Percentiles rank a stretch among this genome's conserved stretches.
Evolutionary conservation across 2,329 filamentous ascomycete genomes (phyloP).

Genomic region (Colletotrichum theobromicola): DNA sequence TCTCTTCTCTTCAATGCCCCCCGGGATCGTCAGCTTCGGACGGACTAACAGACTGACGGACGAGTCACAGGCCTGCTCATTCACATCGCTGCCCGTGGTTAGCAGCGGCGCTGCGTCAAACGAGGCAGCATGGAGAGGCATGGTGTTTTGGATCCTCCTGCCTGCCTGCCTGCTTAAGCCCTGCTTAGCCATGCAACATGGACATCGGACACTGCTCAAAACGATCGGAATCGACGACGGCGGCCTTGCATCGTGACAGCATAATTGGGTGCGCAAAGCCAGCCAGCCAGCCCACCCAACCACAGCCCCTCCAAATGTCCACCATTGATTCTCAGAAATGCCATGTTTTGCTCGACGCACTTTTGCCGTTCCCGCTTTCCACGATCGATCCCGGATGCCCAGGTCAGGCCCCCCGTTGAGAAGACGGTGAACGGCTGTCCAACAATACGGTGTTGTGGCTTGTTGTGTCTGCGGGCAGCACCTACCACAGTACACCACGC

Average conservation of each 20-base stretch:
- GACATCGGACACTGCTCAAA: slow-evolving; percentile 3
- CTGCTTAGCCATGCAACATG: neutral
- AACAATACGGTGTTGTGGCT: neutral
- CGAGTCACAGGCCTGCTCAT: neutral
- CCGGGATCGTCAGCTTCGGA: neutral
- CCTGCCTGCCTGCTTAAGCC: neutral
- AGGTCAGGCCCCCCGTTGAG: neutral
- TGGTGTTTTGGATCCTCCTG: slow-evolving; percentile 14
- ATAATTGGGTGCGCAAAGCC: neutral
- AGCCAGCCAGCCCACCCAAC: neutral
- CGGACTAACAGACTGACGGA: neutral
- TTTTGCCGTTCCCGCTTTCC: slow-evolving; percentile 1
- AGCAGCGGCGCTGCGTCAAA: neutral
- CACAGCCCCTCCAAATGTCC: neutral
- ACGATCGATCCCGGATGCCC: neutral
- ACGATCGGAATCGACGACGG: slow-evolving; percentile 15
- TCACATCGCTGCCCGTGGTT: neutral
- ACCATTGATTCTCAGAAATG: slow-evolving; percentile 1
- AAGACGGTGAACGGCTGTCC: slow-evolving; percentile 1
- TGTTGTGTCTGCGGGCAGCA: neutral
- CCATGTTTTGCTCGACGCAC: slow-evolving; percentile 17
- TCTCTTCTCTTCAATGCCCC: neutral
- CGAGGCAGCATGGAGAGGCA: neutral
- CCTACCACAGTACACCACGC: neutral
- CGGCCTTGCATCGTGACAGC: slow-evolving; percentile 4